Evolutionary conservation across 805 yeast genomes (phyloP), one percentile per base, ranked within the genome.

Genomic region (Ogataea haglerorum): DNA sequence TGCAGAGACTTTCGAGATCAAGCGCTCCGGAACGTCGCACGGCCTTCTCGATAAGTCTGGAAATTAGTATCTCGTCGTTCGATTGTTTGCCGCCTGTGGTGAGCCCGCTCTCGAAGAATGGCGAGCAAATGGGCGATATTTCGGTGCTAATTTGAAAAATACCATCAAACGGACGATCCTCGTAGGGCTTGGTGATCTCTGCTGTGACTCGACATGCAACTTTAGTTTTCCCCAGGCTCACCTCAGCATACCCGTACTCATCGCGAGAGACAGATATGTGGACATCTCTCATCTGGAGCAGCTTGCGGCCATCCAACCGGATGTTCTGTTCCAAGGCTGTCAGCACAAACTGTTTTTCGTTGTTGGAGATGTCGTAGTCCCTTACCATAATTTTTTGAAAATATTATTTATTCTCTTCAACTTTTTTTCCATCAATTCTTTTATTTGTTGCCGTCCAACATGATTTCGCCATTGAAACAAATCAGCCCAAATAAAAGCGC

Each of bases 161-260:
- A 1, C 99, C 99, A 62, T 93, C 99, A 58, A 87, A 91, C 0
- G 97, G 97, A 40, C 96, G 72, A 51, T 90, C 95, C 36, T 88
- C 95, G 48, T 73, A 82, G 0, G 99, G 99, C 43, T 77, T 75
- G 4, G 77, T 72, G 10, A 93, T 80, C 38, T 78, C 82, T 9
- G 95, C 84, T 13, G 89, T 78, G 5, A 91, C 80, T 41, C 86
- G 71, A 3, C 78, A 88, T 1, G 82, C 73, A 9, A 86, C 75
- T 51, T 76, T 63, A 16, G 98, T 90, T 27, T 75, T 68, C 0
- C 98, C 98, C 59, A 89, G 70, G 12, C 64, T 65, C 3, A 91
- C 81, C 51, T 86, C 87, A 4, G 83, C 95, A 53, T 79, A 83
- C 10, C 97, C 98, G 54, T 76, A 83, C 42, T 83, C 86, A 10